A percentile compares a stretch with the other conserved stretches of the same genome.
phyloP scores from a whole-genome alignment of 2,329 filamentous ascomycete genomes.

The Aspergillus viridinutans region DNA sequence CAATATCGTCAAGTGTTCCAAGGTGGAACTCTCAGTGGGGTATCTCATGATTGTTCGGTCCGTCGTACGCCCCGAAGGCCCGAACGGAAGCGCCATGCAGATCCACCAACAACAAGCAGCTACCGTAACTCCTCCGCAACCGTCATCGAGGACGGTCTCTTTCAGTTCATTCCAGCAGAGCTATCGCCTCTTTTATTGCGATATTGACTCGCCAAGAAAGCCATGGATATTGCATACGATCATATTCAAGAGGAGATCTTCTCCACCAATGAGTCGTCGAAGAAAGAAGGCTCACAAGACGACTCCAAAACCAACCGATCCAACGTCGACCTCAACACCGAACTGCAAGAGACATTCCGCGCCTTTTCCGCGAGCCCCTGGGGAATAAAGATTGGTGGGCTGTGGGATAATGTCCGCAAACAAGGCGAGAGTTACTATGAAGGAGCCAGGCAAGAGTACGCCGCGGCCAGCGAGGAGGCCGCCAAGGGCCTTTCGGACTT shows the following conservation, averaged over 20 bases:
- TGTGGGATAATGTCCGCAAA: conserved; percentile 88
- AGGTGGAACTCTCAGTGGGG: neutral
- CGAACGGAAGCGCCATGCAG: neutral
- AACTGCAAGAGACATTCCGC: conserved; percentile 92
- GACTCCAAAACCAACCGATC: conserved; percentile 31
- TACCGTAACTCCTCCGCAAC: neutral
- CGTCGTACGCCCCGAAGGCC: neutral
- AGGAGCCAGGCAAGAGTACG: conserved; percentile 75
- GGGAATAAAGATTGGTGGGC: conserved; percentile 82
- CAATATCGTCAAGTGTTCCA: neutral
- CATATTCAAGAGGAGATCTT: conserved; percentile 85
- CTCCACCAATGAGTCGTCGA: conserved; percentile 48
- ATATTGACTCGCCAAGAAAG: neutral
- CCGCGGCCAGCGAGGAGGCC: conserved; percentile 73
- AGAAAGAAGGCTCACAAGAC: conserved; percentile 47
- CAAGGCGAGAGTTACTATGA: conserved; percentile 89
- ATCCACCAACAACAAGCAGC: neutral
- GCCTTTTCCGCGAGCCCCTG: conserved; percentile 88
- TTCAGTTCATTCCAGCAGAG: neutral
- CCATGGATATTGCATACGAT: conserved; percentile 96
- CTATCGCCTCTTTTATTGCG: neutral
- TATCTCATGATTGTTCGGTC: neutral
- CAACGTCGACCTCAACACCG: conserved; percentile 66
- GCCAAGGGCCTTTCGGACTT: conserved; percentile 73
- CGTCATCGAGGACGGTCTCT: neutral